phyloP scores from a whole-genome alignment of 257 asterid genomes.

The Ilex asprella region DNA sequence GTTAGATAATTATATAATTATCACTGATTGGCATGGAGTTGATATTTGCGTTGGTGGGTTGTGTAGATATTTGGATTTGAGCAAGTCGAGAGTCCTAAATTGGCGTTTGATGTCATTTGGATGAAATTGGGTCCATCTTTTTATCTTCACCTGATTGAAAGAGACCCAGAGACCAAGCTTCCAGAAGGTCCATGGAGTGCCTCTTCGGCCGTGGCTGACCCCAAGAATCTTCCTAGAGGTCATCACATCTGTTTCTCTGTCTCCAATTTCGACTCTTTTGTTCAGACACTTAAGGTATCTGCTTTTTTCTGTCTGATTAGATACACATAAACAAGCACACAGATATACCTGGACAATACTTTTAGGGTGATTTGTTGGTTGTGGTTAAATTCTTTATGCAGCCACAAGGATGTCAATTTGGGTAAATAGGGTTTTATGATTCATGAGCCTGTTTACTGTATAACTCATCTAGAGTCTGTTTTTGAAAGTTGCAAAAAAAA shows the following conservation, averaged over 20 bases:
- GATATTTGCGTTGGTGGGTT: constrained; percentile 4
- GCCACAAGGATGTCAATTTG: too few species aligned
- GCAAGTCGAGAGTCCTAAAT: constrained; percentile 62
- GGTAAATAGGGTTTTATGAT: too few species aligned
- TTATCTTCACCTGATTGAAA: constrained; percentile 72
- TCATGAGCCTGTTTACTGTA: too few species aligned
- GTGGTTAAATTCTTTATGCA: too few species aligned
- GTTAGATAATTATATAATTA: too few species aligned
- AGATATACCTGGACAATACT: too few species aligned
- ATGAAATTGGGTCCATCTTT: constrained; percentile 62
- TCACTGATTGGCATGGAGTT: not conserved
- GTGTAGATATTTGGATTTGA: constrained; percentile 70
- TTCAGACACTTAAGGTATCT: constrained; percentile 57
- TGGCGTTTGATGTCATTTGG: constrained; percentile 71
- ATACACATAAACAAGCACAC: not conserved
- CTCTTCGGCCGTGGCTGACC: constrained; percentile 44
- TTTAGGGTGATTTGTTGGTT: too few species aligned
- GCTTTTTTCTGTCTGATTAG: not conserved
- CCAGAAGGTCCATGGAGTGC: constrained; percentile 84
- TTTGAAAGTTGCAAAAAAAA: too few species aligned
- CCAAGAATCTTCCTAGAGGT: constrained; percentile 58
- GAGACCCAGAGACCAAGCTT: constrained; percentile 61
- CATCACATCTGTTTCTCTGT: constrained; percentile 80
- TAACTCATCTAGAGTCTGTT: too few species aligned
- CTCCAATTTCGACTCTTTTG: constrained; percentile 56